Conservation (phyloP, 225 moss, liverwort and hornwort species). For the Climacium dendroides region DNA sequence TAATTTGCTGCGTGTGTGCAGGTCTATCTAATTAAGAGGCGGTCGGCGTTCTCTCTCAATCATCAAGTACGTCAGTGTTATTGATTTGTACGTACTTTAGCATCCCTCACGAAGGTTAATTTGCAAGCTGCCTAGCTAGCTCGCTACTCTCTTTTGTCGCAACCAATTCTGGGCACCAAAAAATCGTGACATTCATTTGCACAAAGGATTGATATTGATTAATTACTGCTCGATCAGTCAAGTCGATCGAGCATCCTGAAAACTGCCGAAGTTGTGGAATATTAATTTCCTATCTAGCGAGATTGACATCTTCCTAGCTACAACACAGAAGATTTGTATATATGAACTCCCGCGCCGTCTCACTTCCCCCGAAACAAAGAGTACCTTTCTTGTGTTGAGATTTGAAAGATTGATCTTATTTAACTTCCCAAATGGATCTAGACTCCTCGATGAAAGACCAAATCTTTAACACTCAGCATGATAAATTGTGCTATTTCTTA, state of each 20-base stretch:
- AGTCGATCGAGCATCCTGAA: neutral
- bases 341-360: too few species aligned
- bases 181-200: neutral
- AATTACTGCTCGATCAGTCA: neutral
- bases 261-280: neutral
- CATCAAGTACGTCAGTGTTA: neutral
- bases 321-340: too few species aligned
- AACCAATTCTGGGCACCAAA: neutral
- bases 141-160: neutral
- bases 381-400: too few species aligned
- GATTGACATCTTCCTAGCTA: neutral
- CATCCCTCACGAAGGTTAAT: neutral
- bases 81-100: neutral
- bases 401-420: too few species aligned
- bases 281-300: neutral
- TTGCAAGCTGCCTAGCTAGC: neutral
- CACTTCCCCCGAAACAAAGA: too few species aligned
- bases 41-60: neutral
- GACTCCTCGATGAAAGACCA: too few species aligned
- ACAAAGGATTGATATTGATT: neutral
- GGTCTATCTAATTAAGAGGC: neutral
- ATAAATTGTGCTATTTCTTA: too few species aligned
- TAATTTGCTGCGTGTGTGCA: neutral
- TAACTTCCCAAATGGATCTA: too few species aligned
- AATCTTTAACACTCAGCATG: too few species aligned